Conservation (phyloP, 805 yeast species). For the Hanseniaspora osmophila region DNA sequence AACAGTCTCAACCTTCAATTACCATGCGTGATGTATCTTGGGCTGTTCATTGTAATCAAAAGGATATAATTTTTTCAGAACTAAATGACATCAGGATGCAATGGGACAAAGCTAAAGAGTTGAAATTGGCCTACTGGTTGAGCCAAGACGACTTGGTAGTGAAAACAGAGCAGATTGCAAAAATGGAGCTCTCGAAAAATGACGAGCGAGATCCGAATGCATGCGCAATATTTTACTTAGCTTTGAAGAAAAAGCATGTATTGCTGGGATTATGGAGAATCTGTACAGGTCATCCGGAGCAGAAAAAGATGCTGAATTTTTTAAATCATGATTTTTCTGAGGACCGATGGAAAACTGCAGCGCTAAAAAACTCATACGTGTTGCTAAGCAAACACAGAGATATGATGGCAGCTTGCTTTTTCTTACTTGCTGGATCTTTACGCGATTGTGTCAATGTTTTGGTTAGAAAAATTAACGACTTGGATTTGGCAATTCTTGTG, state of each 20-base stretch:
- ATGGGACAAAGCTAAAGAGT: constrained; percentile 47
- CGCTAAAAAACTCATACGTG: constrained; percentile 84
- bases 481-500: constrained; percentile 64
- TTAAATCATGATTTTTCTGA: constrained; percentile 62
- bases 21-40: constrained; percentile 73
- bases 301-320: constrained; percentile 66
- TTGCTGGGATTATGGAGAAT: constrained; percentile 76
- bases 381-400: constrained; percentile 77
- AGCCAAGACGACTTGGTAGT: constrained; percentile 30
- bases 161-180: constrained; percentile 56
- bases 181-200: constrained; percentile 46
- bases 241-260: constrained; percentile 63
- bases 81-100: constrained; percentile 28
- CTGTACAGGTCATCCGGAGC: constrained; percentile 61
- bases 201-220: constrained; percentile 56
- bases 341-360: constrained; percentile 76
- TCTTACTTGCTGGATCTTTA: constrained; percentile 60
- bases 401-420: constrained; percentile 79
- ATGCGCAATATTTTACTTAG: constrained; percentile 63
- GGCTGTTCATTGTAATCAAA: constrained; percentile 76
- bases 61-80: constrained; percentile 45
- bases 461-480: constrained; percentile 49
- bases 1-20: constrained; percentile 35
- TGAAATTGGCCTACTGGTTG: constrained; percentile 64
- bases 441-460: constrained; percentile 69